Evolutionary conservation across 2,329 filamentous ascomycete species (phyloP).

Genomic region (Neopestalotiopsis clavispora): DNA sequence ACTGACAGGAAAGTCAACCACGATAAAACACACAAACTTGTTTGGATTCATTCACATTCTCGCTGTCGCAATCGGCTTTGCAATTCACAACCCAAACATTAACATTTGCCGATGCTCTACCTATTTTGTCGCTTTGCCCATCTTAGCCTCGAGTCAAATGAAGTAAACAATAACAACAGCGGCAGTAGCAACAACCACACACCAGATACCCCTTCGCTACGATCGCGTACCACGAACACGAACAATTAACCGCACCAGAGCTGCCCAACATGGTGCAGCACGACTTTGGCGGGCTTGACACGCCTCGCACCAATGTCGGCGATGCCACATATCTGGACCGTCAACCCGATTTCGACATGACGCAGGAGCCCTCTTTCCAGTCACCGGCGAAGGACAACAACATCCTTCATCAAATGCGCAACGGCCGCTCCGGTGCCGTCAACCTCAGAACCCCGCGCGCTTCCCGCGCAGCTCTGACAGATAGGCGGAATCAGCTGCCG

Average conservation of each 20-base stretch:
- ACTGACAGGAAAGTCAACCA: not conserved
- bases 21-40: conserved; percentile 4
- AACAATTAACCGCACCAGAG: not conserved
- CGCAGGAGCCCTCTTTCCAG: conserved; percentile 85
- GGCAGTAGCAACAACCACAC: not conserved
- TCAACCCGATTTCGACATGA: conserved; percentile 78
- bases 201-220: not conserved
- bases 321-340: conserved; percentile 81
- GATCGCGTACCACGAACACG: not conserved
- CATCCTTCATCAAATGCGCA: conserved; percentile 75
- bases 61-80: not conserved
- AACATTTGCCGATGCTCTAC: not conserved
- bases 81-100: not conserved
- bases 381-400: conserved; percentile 80
- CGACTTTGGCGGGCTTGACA: conserved; percentile 73
- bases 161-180: conserved; percentile 15
- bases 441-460: conserved; percentile 76
- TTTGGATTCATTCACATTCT: not conserved
- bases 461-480: conserved; percentile 69
- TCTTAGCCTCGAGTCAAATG: conserved; percentile 5
- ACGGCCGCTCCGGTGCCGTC: conserved; percentile 61
- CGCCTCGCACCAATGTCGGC: conserved; percentile 82
- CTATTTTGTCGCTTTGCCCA: not conserved
- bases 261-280: conserved; percentile 63
- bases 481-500: conserved; percentile 71